These are phyloP conservation scores for Priceomyces haplophilus DNA, from an alignment of 805 yeast genomes.

Conservation along the genomic window DNA sequence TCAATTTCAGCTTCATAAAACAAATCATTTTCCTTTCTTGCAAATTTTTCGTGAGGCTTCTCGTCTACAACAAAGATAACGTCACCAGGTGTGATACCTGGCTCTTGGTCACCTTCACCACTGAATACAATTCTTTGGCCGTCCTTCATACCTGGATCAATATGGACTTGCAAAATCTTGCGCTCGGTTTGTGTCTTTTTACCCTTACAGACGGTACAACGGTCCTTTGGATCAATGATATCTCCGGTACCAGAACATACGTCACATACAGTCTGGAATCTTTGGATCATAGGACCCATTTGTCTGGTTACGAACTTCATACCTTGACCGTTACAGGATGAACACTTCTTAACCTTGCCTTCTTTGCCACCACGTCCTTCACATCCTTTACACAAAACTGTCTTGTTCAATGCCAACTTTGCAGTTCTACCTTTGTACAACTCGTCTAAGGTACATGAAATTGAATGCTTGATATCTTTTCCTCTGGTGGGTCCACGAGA, in stretches of 20 bases:
- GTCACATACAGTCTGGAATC: conserved; percentile 93
- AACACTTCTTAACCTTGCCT: conserved; percentile 84
- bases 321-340: conserved; percentile 89
- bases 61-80: conserved; percentile 89
- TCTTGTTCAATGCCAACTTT: conserved; percentile 90
- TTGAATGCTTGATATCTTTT: conserved; percentile 85
- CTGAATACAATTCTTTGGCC: conserved; percentile 87
- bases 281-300: conserved; percentile 99
- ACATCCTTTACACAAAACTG: conserved; percentile 83
- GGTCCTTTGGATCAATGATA: conserved; percentile 78
- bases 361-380: conserved; percentile 96
- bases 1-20: conserved; percentile 84
- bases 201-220: conserved; percentile 86
- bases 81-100: conserved; percentile 93
- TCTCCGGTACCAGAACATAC: conserved; percentile 91
- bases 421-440: conserved; percentile 91
- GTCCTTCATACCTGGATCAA: conserved; percentile 95
- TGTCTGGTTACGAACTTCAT: conserved; percentile 88
- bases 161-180: conserved; percentile 89
- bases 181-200: conserved; percentile 83
- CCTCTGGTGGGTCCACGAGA: conserved; percentile 86
- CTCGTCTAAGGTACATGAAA: conserved; percentile 86
- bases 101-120: conserved; percentile 98
- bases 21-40: conserved; percentile 87
- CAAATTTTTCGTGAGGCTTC: conserved; percentile 78